phyloP scores from a whole-genome alignment of 2,329 filamentous ascomycete species.

The Sporothrix pseudoabietina region DNA sequence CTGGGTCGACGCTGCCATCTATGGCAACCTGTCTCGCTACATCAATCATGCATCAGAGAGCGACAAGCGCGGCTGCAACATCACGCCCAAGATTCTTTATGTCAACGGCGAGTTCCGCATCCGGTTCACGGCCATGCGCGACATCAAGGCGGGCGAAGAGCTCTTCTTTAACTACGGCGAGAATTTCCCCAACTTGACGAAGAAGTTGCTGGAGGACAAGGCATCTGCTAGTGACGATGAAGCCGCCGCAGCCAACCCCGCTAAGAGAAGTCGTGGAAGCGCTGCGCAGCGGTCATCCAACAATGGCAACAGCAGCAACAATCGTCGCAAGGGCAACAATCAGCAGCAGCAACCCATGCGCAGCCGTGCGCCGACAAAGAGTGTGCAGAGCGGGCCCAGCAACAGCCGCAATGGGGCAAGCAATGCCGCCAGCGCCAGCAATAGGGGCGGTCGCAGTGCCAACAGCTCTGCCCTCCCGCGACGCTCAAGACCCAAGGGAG shows the following conservation, averaged over 20 bases:
- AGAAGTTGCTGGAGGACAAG: conserved; percentile 53
- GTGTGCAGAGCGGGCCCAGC: conserved; percentile 19
- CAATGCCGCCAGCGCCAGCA: background rate
- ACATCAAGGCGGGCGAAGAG: conserved; percentile 73
- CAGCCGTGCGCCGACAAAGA: conserved; percentile 26
- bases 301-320: background rate
- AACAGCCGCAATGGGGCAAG: background rate
- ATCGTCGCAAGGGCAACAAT: conserved; percentile 13
- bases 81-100: conserved; percentile 65
- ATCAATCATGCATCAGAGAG: conserved; percentile 72
- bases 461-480: background rate
- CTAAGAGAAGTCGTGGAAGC: background rate
- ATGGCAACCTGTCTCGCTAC: conserved; percentile 79
- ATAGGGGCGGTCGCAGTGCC: conserved; percentile 8
- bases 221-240: conserved; percentile 36
- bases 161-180: conserved; percentile 81
- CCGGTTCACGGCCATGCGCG: conserved; percentile 67
- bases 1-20: conserved; percentile 73
- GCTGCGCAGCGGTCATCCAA: background rate
- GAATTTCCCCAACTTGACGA: conserved; percentile 64
- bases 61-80: conserved; percentile 59
- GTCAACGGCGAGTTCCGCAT: conserved; percentile 78
- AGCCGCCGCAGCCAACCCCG: background rate
- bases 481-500: conserved; percentile 24
- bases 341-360: conserved; percentile 14